Evolutionary conservation across 176 grass and related monocot species (phyloP), one percentile per base, ranked within the genome.

Genomic region (Carex pumila): DNA sequence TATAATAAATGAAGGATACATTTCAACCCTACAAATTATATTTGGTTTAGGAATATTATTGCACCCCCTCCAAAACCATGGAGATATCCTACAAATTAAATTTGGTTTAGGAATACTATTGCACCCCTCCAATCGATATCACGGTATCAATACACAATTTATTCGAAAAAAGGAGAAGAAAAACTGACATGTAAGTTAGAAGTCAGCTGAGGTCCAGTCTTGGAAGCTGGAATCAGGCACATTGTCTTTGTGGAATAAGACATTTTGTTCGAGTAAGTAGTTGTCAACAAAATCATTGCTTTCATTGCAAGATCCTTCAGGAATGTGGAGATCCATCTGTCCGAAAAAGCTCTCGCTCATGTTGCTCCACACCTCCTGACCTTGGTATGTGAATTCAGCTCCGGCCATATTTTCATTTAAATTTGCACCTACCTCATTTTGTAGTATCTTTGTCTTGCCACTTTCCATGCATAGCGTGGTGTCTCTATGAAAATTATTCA

Each of bases 211-310:
- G 10, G 49, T 56, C 73, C 73, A 77, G 25, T 50, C 73, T 56
- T 77, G 50, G 25, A 77, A 77, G 12, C 56, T 77, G 5, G 50
- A 55, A 0, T 77, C 73, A 9, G 34, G 25, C 25, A 56, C 13
- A 56, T 22, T 77, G 12, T 50, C 73, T 56, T 56, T 21, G 0
- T 77, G 73, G 29, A 55, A 77, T 9, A 53, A 56, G 3, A 25
- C 49, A 76, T 30, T 76, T 22, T 76, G 49, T 15, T 55, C 72
- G 13, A 76, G 55, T 2, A 76, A 77, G 22, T 39, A 39, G 37
- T 77, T 54, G 7, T 77, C 29, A 1, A 77, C 73, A 77, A 77
- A 77, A 25, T 77, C 73, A 18, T 77, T 56, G 73, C 52, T 56
- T 55, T 34, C 50, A 13, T 77, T 56, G 49, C 73, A 32, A 7